Evolutionary conservation across 345 rosid genomes (phyloP).

Genomic region (Populus davidiana): DNA sequence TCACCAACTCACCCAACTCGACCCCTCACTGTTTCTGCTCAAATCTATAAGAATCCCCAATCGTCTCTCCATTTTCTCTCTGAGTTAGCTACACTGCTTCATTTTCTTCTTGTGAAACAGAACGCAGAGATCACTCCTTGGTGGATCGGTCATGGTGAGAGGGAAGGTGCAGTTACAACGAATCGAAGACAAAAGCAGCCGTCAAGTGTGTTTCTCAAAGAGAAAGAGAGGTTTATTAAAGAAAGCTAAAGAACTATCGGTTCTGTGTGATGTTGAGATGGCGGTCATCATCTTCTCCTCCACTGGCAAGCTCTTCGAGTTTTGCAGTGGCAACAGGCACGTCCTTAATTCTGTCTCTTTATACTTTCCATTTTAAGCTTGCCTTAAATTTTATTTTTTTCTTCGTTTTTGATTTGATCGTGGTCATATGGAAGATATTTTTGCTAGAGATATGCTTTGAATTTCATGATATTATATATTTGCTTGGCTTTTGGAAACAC

Average conservation of each 20-base stretch:
- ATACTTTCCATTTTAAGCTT: too few relatives aligned
- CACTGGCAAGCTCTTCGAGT: slow-evolving; percentile 26
- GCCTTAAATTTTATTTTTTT: too few relatives aligned
- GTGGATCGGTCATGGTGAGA: slow-evolving; percentile 9
- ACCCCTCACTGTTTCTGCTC: too few relatives aligned
- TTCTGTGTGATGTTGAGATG: slow-evolving; percentile 24
- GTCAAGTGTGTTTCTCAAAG: slow-evolving; percentile 24
- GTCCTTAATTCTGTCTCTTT: background rate
- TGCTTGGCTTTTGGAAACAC: too few relatives aligned
- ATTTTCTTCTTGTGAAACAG: background rate
- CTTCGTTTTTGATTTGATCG: too few relatives aligned
- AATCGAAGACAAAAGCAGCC: slow-evolving; percentile 20
- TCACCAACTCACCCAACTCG: too few relatives aligned
- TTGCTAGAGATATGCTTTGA: too few relatives aligned
- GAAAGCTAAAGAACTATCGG: slow-evolving; percentile 27
- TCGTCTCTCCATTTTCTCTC: too few relatives aligned
- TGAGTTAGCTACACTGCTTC: background rate
- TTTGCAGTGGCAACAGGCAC: slow-evolving; percentile 10
- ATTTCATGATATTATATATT: too few relatives aligned
- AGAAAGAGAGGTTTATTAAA: slow-evolving; percentile 21
- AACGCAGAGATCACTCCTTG: background rate
- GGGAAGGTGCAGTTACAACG: slow-evolving; percentile 26
- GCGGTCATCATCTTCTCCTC: slow-evolving; percentile 22
- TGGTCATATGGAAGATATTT: too few relatives aligned
- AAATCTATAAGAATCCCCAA: too few relatives aligned